These are phyloP conservation scores for Hygrocybe punicea DNA, from an alignment of 768 basidiomycete species.

Conservation along the genomic window DNA sequence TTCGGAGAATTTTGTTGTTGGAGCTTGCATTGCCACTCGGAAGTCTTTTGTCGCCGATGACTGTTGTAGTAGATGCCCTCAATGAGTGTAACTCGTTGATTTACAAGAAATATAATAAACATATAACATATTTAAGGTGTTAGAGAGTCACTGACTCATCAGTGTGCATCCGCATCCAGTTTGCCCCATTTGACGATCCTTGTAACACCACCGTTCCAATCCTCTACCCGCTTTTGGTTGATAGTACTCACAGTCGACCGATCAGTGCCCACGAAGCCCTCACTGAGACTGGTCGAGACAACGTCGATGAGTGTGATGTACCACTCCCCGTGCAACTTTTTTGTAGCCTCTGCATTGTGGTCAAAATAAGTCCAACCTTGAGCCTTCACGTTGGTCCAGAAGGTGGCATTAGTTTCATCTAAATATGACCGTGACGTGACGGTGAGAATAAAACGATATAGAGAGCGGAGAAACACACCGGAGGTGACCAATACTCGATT, in stretches of 20 bases:
- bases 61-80: too few species aligned
- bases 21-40: too few species aligned
- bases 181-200: constrained; percentile 4
- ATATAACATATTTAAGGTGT: background rate
- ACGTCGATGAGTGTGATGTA: constrained; percentile 53
- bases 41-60: too few species aligned
- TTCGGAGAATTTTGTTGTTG: too few species aligned
- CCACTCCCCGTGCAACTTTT: constrained; percentile 40
- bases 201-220: constrained; percentile 42
- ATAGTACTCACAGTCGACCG: constrained; percentile 55
- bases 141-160: background rate
- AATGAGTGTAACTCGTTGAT: too few species aligned
- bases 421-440: background rate
- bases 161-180: background rate
- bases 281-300: constrained; percentile 51
- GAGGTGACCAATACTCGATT: constrained; percentile 43
- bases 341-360: constrained; percentile 35
- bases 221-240: constrained; percentile 49
- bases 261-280: constrained; percentile 57
- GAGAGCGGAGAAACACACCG: constrained; percentile 18
- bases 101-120: too few species aligned
- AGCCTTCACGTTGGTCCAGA: constrained; percentile 39
- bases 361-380: constrained; percentile 47
- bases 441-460: background rate
- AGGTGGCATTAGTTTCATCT: constrained; percentile 44